phyloP scores from a whole-genome alignment of 805 yeast species.

The Kuraishia ogatae region DNA sequence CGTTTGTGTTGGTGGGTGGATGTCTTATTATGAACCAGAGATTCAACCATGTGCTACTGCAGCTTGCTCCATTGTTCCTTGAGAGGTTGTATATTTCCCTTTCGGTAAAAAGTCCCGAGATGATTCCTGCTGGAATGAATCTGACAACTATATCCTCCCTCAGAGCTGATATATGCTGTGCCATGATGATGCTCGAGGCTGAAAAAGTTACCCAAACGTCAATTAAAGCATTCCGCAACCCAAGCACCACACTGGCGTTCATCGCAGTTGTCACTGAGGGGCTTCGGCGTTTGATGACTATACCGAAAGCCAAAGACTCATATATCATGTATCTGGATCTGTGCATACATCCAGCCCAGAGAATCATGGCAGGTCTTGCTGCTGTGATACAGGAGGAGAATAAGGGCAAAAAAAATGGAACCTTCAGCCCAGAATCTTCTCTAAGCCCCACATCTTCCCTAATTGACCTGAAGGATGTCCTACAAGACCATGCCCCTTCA shows the following conservation, averaged over 20 bases:
- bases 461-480: neutral
- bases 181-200: conserved; percentile 11
- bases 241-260: conserved; percentile 2
- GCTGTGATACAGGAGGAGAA: neutral
- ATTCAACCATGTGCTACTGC: neutral
- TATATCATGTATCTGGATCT: neutral
- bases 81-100: conserved; percentile 12
- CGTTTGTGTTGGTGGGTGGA: neutral
- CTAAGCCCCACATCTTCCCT: neutral
- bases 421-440: neutral
- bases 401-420: neutral
- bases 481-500: neutral
- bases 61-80: neutral
- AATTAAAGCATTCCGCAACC: neutral
- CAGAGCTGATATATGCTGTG: conserved; percentile 17
- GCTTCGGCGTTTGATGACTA: conserved; percentile 4
- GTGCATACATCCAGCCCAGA: neutral
- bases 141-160: conserved; percentile 11
- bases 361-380: neutral
- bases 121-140: conserved; percentile 12
- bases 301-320: neutral
- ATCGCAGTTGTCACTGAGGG: conserved; percentile 6
- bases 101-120: conserved; percentile 19
- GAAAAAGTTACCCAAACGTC: conserved; percentile 8
- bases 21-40: neutral